phyloP scores from a whole-genome alignment of 768 basidiomycete genomes.

The Panaeolus cyanescens region DNA sequence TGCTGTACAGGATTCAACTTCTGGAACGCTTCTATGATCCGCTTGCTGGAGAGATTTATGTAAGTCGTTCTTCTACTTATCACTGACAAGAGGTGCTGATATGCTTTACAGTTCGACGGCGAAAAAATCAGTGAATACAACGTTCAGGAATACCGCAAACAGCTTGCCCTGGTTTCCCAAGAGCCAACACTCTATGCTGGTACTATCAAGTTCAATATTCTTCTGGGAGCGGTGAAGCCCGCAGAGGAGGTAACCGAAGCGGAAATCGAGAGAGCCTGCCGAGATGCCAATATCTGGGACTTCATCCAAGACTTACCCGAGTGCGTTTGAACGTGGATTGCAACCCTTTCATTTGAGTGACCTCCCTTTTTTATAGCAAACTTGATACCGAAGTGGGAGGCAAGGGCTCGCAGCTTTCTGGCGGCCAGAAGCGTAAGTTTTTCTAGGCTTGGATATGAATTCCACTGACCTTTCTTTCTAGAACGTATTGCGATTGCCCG shows the following conservation, averaged over 20 bases:
- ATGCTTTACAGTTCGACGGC: constrained; percentile 59
- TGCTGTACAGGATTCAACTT: constrained; percentile 59
- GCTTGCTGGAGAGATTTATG: constrained; percentile 66
- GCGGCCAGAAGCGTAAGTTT: constrained; percentile 80
- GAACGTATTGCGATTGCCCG: constrained; percentile 85
- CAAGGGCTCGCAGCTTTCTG: constrained; percentile 87
- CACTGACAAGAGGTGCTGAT: neutral
- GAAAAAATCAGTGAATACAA: constrained; percentile 77
- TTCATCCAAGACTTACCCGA: constrained; percentile 85
- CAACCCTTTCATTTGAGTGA: neutral
- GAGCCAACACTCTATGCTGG: constrained; percentile 90
- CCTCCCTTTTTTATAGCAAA: constrained; percentile 47
- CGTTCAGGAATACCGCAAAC: constrained; percentile 84
- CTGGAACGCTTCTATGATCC: constrained; percentile 90
- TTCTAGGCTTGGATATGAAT: neutral
- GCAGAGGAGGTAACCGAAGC: constrained; percentile 78
- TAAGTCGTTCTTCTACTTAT: constrained; percentile 30
- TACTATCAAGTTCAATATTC: constrained; percentile 86
- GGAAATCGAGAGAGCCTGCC: constrained; percentile 87
- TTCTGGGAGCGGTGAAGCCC: constrained; percentile 85
- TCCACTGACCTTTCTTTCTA: constrained; percentile 18
- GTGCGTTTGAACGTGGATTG: constrained; percentile 39
- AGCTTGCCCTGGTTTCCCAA: constrained; percentile 90
- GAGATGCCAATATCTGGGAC: constrained; percentile 87
- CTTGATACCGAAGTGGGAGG: constrained; percentile 93